phyloP scores from a whole-genome alignment of 2,329 filamentous ascomycete species.

The Aspergillus ochraceoroseus region DNA sequence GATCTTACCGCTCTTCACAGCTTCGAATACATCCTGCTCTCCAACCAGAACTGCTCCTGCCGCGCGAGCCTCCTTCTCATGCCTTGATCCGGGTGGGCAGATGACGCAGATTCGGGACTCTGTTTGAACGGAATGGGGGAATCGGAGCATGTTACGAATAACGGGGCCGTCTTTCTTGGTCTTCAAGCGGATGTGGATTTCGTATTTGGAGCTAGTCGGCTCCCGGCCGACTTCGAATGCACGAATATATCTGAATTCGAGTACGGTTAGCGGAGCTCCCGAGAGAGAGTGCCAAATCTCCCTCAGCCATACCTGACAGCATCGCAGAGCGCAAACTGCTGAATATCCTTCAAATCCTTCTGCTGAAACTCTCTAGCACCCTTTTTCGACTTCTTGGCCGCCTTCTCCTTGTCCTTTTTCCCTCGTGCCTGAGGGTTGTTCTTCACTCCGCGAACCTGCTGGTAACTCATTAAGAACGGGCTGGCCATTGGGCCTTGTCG shows the following conservation, averaged over 20 bases:
- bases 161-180: conserved; percentile 81
- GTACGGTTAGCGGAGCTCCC: conserved; percentile 14
- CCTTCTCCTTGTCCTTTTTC: conserved; percentile 47
- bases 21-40: conserved; percentile 77
- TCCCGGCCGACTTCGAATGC: conserved; percentile 84
- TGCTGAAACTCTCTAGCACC: conserved; percentile 61
- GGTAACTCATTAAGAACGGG: conserved; percentile 29
- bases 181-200: conserved; percentile 75
- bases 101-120: conserved; percentile 87
- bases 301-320: conserved; percentile 65
- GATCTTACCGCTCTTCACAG: conserved; percentile 69
- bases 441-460: conserved; percentile 38
- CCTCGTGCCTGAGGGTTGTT: conserved; percentile 35
- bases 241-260: conserved; percentile 67
- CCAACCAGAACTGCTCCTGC: conserved; percentile 80
- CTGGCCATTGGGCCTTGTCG: conserved; percentile 29
- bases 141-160: conserved; percentile 77
- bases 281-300: conserved; percentile 12
- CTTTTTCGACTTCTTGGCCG: conserved; percentile 61
- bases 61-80: conserved; percentile 66
- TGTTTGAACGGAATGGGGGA: conserved; percentile 85
- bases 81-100: conserved; percentile 71
- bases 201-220: conserved; percentile 74
- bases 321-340: conserved; percentile 79
- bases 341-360: conserved; percentile 58